Conservation (phyloP, 257 asterid species). For the Solanum chiquidenum region DNA sequence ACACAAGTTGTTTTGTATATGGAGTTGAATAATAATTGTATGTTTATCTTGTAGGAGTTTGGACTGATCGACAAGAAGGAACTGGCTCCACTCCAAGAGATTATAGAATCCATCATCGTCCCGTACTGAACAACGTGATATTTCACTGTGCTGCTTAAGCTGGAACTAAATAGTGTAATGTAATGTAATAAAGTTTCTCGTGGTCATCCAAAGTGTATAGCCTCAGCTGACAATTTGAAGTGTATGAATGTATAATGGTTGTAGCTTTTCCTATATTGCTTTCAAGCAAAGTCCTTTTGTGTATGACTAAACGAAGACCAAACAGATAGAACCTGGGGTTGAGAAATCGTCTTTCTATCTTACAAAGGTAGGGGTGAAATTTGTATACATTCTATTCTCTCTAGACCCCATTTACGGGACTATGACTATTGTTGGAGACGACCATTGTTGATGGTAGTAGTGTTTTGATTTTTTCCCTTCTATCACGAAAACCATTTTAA, state of each 20-base stretch:
- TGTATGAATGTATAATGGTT: neutral
- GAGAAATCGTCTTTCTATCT: neutral
- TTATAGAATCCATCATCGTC: slow-evolving; percentile 58
- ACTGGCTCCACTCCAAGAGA: slow-evolving; percentile 84
- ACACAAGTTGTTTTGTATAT: neutral
- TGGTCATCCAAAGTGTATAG: neutral
- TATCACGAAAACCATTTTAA: neutral
- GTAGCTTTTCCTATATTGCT: neutral
- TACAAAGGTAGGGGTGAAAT: too few species aligned
- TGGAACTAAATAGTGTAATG: neutral
- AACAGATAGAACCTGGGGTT: neutral
- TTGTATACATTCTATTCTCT: neutral
- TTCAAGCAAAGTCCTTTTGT: neutral
- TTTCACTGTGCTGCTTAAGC: neutral
- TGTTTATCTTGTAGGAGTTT: slow-evolving; percentile 52
- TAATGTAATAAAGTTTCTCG: neutral
- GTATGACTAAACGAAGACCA: neutral
- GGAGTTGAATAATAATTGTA: neutral
- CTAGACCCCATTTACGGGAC: neutral
- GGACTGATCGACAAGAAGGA: slow-evolving; percentile 80
- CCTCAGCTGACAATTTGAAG: neutral
- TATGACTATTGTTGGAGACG: neutral
- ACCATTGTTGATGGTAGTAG: neutral
- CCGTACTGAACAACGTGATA: slow-evolving; percentile 33
- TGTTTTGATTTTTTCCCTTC: neutral